phyloP scores from a whole-genome alignment of 768 basidiomycete species.

The Leccinellum luteum region DNA sequence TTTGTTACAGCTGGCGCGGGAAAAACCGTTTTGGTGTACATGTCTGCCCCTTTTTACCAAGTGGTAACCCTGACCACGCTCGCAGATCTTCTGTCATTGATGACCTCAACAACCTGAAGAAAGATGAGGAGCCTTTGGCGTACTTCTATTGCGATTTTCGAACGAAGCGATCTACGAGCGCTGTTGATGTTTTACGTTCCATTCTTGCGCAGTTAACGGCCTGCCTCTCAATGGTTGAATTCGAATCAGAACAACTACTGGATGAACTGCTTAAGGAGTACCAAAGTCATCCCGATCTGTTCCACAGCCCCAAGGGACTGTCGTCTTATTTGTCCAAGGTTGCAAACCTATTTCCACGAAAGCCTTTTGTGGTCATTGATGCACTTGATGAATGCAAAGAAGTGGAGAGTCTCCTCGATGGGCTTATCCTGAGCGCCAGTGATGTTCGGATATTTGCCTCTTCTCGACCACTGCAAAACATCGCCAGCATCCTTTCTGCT shows the following conservation, averaged over 20 bases:
- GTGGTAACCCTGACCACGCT: not conserved
- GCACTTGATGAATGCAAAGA: constrained; percentile 23
- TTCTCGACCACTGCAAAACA: constrained; percentile 4
- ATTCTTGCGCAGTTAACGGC: constrained; percentile 16
- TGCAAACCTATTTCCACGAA: not conserved
- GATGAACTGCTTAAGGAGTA: constrained; percentile 5
- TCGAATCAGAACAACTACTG: not conserved
- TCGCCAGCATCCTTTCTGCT: not conserved
- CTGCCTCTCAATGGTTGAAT: not conserved
- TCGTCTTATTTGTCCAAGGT: not conserved
- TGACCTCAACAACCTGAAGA: not conserved
- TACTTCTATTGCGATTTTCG: constrained; percentile 28
- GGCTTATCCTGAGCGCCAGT: not conserved
- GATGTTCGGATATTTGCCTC: constrained; percentile 8
- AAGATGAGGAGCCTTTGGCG: not conserved
- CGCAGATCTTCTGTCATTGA: not conserved
- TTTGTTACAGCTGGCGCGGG: not conserved
- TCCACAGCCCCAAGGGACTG: constrained; percentile 4
- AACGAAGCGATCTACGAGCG: constrained; percentile 1
- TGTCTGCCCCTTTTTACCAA: not conserved
- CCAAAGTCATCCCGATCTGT: not conserved
- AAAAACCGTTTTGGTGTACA: not conserved
- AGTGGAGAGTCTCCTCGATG: constrained; percentile 6
- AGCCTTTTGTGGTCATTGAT: constrained; percentile 17
- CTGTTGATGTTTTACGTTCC: constrained; percentile 17